Percentiles rank a stretch among this genome's conserved stretches.
Conservation (phyloP, 768 basidiomycete species). For the Suillus paluster region DNA sequence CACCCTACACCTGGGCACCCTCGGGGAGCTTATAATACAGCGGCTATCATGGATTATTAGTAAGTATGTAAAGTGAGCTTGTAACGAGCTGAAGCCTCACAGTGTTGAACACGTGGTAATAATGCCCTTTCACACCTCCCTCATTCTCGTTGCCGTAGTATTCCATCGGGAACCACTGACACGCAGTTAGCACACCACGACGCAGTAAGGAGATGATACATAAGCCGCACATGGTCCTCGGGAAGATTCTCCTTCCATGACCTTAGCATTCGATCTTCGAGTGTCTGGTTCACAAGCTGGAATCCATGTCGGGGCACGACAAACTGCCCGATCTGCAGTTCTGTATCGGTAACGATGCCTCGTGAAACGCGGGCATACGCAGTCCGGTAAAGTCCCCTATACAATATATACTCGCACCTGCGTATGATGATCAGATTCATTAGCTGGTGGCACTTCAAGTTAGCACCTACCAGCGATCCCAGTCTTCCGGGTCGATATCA, state of each 20-base stretch:
- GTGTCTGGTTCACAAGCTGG: slow-evolving; percentile 58
- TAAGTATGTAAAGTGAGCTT: not conserved
- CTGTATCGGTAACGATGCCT: slow-evolving; percentile 87
- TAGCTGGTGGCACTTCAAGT: not conserved
- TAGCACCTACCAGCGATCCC: slow-evolving; percentile 63
- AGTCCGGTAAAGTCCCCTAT: slow-evolving; percentile 78
- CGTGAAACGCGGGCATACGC: slow-evolving; percentile 84
- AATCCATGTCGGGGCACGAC: slow-evolving; percentile 65
- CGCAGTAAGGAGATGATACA: slow-evolving; percentile 1
- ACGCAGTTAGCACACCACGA: slow-evolving; percentile 8
- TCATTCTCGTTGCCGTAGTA: slow-evolving; percentile 60
- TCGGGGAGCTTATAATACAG: slow-evolving; percentile 57
- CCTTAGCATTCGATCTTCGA: slow-evolving; percentile 68
- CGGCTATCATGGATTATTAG: slow-evolving; percentile 39
- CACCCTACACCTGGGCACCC: slow-evolving; percentile 41
- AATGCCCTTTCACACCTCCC: slow-evolving; percentile 72
- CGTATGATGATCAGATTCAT: not conserved
- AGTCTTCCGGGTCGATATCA: slow-evolving; percentile 78
- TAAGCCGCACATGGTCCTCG: slow-evolving; percentile 58
- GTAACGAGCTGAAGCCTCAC: slow-evolving; percentile 41
- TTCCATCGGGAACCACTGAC: slow-evolving; percentile 77
- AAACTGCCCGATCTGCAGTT: slow-evolving; percentile 88
- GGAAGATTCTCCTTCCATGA: slow-evolving; percentile 69
- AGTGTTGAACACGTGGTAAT: slow-evolving; percentile 77
- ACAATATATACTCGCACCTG: slow-evolving; percentile 93